Percentiles rank a stretch among this genome's conserved stretches.
phyloP scores from a whole-genome alignment of 1,284 basidiomycete species.

The Moniliella sp. region DNA sequence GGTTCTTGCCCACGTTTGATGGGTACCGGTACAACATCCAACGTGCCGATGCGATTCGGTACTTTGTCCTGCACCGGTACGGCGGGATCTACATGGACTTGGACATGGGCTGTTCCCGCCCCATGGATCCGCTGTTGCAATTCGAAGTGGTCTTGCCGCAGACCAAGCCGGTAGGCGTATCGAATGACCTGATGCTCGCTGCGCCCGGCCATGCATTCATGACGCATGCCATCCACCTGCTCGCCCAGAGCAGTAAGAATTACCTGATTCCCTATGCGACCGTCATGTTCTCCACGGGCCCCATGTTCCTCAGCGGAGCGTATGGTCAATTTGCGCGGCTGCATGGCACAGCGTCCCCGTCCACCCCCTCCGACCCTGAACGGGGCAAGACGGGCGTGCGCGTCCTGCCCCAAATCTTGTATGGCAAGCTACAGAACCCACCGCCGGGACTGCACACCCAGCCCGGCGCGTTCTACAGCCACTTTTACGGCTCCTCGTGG shows the following conservation, averaged over 20 bases:
- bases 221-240: conserved; percentile 68
- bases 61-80: conserved; percentile 78
- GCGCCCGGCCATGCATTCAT: conserved; percentile 70
- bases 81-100: conserved; percentile 92
- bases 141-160: conserved; percentile 77
- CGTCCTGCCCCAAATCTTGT: conserved; percentile 73
- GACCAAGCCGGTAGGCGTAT: conserved; percentile 68
- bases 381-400: conserved; percentile 42
- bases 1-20: conserved; percentile 81
- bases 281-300: conserved; percentile 95
- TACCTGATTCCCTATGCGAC: conserved; percentile 92
- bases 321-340: conserved; percentile 20
- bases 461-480: conserved; percentile 67
- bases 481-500: conserved; percentile 93
- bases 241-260: conserved; percentile 74
- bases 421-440: too few relatives aligned
- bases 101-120: conserved; percentile 80
- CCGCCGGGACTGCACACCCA: too few relatives aligned
- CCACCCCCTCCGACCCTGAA: conserved; percentile 57
- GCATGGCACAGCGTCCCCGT: conserved; percentile 77
- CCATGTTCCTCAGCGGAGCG: conserved; percentile 35
- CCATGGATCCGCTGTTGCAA: conserved; percentile 63
- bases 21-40: conserved; percentile 80
- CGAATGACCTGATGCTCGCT: conserved; percentile 88
- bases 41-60: conserved; percentile 87